Conservation (phyloP, 208 protist genomes). For the Plasmodiophora brassicae region DNA sequence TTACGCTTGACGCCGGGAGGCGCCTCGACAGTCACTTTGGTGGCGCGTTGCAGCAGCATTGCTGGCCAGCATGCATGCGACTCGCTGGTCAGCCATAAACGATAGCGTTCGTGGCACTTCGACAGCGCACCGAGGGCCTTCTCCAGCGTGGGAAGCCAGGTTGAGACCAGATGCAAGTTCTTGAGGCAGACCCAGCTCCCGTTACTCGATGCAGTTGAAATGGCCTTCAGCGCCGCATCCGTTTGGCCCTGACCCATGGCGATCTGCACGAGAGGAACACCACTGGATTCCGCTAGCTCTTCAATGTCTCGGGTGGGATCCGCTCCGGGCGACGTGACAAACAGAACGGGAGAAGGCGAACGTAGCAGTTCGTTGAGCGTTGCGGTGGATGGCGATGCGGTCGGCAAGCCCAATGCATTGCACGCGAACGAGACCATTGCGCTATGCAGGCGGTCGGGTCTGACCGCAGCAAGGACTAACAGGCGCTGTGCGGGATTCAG, state of each 20-base stretch:
- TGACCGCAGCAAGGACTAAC: conserved; percentile 57
- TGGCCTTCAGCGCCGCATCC: conserved; percentile 74
- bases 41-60: conserved; percentile 80
- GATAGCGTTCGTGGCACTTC: conserved; percentile 72
- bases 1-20: conserved; percentile 89
- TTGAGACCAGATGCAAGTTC: conserved; percentile 89
- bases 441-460: conserved; percentile 57
- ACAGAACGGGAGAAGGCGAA: conserved; percentile 69
- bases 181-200: conserved; percentile 90
- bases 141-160: conserved; percentile 81
- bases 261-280: conserved; percentile 78
- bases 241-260: conserved; percentile 89
- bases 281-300: conserved; percentile 65
- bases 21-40: conserved; percentile 91
- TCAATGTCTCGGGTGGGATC: conserved; percentile 89
- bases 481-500: conserved; percentile 54
- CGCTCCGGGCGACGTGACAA: conserved; percentile 86
- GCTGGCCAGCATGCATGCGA: conserved; percentile 82
- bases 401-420: conserved; percentile 32
- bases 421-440: conserved; percentile 47
- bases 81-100: conserved; percentile 90
- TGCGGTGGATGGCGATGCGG: background rate
- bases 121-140: conserved; percentile 78
- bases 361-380: background rate
- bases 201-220: conserved; percentile 66